Percentiles rank a stretch among this genome's conserved stretches.
Evolutionary conservation across 768 basidiomycete genomes (phyloP).

Genomic region (Mycena metata): DNA sequence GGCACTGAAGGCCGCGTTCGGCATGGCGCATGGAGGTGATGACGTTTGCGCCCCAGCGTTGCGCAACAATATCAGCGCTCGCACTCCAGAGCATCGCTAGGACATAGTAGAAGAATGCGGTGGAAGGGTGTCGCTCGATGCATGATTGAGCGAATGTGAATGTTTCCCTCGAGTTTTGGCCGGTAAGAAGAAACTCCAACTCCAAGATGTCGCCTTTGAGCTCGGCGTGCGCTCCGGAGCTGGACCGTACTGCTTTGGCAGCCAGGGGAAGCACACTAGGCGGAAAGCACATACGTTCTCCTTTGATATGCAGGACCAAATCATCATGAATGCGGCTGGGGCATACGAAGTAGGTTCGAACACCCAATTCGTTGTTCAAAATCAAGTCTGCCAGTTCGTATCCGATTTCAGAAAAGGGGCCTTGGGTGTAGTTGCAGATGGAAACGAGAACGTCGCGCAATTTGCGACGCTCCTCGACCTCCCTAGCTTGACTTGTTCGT

Average conservation of each 20-base stretch:
- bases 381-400: not conserved
- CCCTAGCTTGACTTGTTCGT: no score
- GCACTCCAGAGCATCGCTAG: not conserved
- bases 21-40: not conserved
- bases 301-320: no score
- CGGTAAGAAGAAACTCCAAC: slow-evolving; percentile 1
- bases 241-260: not conserved
- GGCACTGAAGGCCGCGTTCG: slow-evolving; percentile 10
- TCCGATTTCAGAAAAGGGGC: not conserved
- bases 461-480: no score
- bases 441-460: no score
- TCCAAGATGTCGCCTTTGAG: not conserved
- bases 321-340: no score
- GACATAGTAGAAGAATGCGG: slow-evolving; percentile 16
- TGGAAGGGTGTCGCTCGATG: slow-evolving; percentile 10
- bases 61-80: no score
- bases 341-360: not conserved
- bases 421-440: no score
- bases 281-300: no score
- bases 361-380: not conserved
- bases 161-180: not conserved
- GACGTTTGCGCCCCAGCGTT: no score
- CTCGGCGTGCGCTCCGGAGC: not conserved
- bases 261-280: not conserved
- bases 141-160: not conserved